A percentile compares a stretch with the other conserved stretches of the same genome.
Evolutionary conservation across 2,329 filamentous ascomycete genomes (phyloP).

Genomic region (Alternaria gaisen): DNA sequence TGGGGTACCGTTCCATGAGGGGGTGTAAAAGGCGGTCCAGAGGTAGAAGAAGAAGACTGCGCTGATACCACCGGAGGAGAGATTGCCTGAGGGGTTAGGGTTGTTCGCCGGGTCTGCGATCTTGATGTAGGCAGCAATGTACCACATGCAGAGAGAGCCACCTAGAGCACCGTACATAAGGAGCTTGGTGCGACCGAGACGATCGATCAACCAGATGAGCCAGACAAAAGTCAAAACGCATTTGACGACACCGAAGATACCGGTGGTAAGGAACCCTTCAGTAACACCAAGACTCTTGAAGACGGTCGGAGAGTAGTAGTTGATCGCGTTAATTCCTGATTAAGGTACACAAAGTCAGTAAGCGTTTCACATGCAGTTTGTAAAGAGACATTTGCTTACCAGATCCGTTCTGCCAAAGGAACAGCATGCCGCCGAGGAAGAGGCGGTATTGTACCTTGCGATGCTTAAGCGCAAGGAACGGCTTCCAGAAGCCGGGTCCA

Average conservation of each 20-base stretch:
- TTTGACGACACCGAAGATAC: conserved; percentile 56
- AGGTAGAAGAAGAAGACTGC: conserved; percentile 78
- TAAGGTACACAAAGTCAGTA: neutral
- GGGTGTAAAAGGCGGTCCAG: conserved; percentile 77
- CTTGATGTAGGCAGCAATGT: conserved; percentile 68
- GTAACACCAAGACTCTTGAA: conserved; percentile 72
- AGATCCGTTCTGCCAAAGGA: conserved; percentile 76
- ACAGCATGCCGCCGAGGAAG: conserved; percentile 77
- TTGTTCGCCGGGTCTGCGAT: conserved; percentile 55
- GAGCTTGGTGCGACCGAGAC: conserved; percentile 68
- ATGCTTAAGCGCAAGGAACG: conserved; percentile 40
- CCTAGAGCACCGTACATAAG: conserved; percentile 70
- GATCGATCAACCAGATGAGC: conserved; percentile 74
- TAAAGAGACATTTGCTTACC: conserved; percentile 34
- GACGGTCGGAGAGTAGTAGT: conserved; percentile 78
- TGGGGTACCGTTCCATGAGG: conserved; percentile 74
- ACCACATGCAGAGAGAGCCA: conserved; percentile 71
- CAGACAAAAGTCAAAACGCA: conserved; percentile 73
- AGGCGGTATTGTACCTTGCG: conserved; percentile 73
- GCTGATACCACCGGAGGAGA: conserved; percentile 62
- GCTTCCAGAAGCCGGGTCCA: conserved; percentile 76
- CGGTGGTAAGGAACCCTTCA: conserved; percentile 73
- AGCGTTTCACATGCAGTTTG: conserved; percentile 33
- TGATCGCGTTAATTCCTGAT: conserved; percentile 74
- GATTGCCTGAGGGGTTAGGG: conserved; percentile 35